Conservation (phyloP, 2,329 filamentous ascomycete genomes). For the Aspergillus sergii region DNA sequence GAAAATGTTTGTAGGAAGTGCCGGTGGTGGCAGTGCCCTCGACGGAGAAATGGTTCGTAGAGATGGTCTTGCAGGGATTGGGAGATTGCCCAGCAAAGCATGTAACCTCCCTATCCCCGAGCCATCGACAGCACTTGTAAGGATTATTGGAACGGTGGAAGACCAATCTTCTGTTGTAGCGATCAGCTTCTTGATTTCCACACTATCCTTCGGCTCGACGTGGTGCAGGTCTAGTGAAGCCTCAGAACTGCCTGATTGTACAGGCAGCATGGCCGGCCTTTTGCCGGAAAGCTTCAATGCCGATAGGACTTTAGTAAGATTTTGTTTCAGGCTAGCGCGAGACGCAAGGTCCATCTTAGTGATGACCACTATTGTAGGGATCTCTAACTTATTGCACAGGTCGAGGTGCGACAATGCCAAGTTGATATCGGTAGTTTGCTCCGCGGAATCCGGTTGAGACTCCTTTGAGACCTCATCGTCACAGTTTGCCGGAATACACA, state of each 20-base stretch:
- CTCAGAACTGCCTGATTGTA: constrained; percentile 49
- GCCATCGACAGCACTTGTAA: constrained; percentile 85
- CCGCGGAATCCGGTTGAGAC: constrained; percentile 20
- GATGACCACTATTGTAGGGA: constrained; percentile 79
- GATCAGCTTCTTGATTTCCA: constrained; percentile 62
- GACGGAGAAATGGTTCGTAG: constrained; percentile 25
- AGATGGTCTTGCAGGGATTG: constrained; percentile 58
- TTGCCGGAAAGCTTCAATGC: constrained; percentile 75
- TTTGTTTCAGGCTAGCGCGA: constrained; percentile 68
- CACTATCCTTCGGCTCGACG: constrained; percentile 59
- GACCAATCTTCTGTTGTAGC: constrained; percentile 42
- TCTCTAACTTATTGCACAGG: constrained; percentile 76
- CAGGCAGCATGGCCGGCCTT: constrained; percentile 69
- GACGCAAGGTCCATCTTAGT: constrained; percentile 90
- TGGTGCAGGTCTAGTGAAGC: constrained; percentile 56
- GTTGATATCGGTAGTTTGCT: constrained; percentile 60
- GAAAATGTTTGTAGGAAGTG: constrained; percentile 69
- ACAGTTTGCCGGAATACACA: constrained; percentile 84
- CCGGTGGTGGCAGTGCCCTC: constrained; percentile 24
- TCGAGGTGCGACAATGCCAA: constrained; percentile 79
- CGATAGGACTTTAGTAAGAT: constrained; percentile 72
- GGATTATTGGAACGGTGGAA: constrained; percentile 74
- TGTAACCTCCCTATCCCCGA: constrained; percentile 80
- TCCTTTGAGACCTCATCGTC: constrained; percentile 48
- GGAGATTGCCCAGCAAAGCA: constrained; percentile 75